phyloP scores from a whole-genome alignment of 2,329 filamentous ascomycete genomes.

The Balansia obtecta region DNA sequence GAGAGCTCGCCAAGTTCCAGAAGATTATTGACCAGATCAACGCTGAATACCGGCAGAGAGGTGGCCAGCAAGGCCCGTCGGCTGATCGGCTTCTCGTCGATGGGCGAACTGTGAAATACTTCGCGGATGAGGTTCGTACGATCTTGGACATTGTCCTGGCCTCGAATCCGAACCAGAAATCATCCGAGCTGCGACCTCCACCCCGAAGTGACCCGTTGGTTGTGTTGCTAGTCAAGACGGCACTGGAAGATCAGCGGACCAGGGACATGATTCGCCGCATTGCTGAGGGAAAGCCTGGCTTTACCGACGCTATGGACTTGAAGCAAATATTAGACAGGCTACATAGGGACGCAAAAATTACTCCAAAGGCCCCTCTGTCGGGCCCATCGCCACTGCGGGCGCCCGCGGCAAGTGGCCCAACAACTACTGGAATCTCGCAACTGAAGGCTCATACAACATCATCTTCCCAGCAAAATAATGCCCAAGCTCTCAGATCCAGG shows the following conservation, averaged over 20 bases:
- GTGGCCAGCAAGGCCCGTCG: conserved; percentile 37
- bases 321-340: conserved; percentile 39
- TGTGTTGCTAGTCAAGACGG: conserved; percentile 43
- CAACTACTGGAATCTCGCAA: conserved; percentile 15
- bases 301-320: conserved; percentile 40
- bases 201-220: conserved; percentile 42
- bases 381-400: conserved; percentile 17
- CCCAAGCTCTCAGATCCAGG: conserved; percentile 48
- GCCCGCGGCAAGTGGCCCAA: conserved; percentile 19
- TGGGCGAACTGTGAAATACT: conserved; percentile 44
- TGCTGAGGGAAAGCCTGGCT: conserved; percentile 36
- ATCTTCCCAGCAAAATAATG: conserved; percentile 19
- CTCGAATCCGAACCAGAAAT: conserved; percentile 45
- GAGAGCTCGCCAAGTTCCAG: conserved; percentile 66
- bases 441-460: conserved; percentile 18
- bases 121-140: conserved; percentile 43
- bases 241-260: conserved; percentile 37
- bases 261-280: conserved; percentile 41
- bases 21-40: conserved; percentile 71
- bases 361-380: conserved; percentile 15
- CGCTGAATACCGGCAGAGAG: conserved; percentile 39
- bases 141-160: conserved; percentile 47
- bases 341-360: conserved; percentile 28
- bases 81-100: conserved; percentile 43
- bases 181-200: conserved; percentile 38